These are phyloP conservation scores for Stachybotrys chlorohalonatus DNA, from an alignment of 2,329 filamentous ascomycete species.

Conservation along the genomic window DNA sequence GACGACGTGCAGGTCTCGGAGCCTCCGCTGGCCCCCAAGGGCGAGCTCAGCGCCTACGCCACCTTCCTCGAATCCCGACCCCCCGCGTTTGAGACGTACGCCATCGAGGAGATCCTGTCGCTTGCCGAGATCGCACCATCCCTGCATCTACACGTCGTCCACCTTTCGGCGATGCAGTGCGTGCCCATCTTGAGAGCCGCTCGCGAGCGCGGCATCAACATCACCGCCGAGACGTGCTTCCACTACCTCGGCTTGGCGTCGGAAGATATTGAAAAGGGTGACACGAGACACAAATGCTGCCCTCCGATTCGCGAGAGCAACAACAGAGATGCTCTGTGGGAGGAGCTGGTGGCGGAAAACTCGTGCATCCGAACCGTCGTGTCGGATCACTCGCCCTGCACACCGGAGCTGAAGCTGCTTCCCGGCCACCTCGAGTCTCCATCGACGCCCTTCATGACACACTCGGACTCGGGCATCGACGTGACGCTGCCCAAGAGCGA, in stretches of 20 bases:
- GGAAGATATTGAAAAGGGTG: slow-evolving; percentile 73
- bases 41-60: slow-evolving; percentile 67
- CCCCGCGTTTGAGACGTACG: slow-evolving; percentile 82
- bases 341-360: slow-evolving; percentile 60
- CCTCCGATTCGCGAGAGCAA: slow-evolving; percentile 74
- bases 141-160: slow-evolving; percentile 86
- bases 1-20: slow-evolving; percentile 64
- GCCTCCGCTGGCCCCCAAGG: slow-evolving; percentile 61
- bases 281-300: slow-evolving; percentile 92
- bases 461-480: slow-evolving; percentile 46
- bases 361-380: slow-evolving; percentile 88
- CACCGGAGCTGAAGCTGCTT: slow-evolving; percentile 84
- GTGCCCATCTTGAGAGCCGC: slow-evolving; percentile 74
- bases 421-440: slow-evolving; percentile 49
- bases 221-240: slow-evolving; percentile 93
- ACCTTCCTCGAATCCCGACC: slow-evolving; percentile 91
- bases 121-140: slow-evolving; percentile 71
- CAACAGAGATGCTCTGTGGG: slow-evolving; percentile 84
- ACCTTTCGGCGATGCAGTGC: slow-evolving; percentile 80
- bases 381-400: slow-evolving; percentile 93
- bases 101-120: slow-evolving; percentile 77
- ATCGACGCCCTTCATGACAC: slow-evolving; percentile 26
- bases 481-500: slow-evolving; percentile 26
- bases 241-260: slow-evolving; percentile 83
- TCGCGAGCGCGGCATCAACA: slow-evolving; percentile 63